phyloP scores from a whole-genome alignment of 2,329 filamentous ascomycete genomes.

The Scopulariopsis brevicaulis region DNA sequence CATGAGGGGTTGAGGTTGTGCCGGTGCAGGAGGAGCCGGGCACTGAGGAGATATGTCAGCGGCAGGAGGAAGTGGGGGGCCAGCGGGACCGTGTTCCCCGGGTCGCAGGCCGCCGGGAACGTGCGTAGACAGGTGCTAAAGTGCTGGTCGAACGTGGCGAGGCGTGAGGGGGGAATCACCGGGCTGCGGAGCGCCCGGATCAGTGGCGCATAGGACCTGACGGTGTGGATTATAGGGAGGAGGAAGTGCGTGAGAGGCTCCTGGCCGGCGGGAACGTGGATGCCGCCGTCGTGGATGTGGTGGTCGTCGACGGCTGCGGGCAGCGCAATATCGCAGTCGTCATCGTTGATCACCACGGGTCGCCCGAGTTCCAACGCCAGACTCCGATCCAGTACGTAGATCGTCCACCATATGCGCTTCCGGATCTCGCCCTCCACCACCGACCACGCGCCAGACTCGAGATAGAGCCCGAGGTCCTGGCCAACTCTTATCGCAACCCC shows the following conservation, averaged over 20 bases:
- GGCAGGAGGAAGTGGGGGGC: slow-evolving; percentile 66
- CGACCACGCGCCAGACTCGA: slow-evolving; percentile 61
- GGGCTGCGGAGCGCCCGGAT: slow-evolving; percentile 59
- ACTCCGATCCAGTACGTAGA: slow-evolving; percentile 80
- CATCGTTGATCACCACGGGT: slow-evolving; percentile 73
- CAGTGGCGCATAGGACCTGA: slow-evolving; percentile 65
- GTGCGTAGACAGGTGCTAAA: slow-evolving; percentile 63
- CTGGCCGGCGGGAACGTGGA: slow-evolving; percentile 36
- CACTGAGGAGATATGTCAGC: slow-evolving; percentile 69
- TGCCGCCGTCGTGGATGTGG: slow-evolving; percentile 50
- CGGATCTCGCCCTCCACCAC: slow-evolving; percentile 74
- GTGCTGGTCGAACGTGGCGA: slow-evolving; percentile 72
- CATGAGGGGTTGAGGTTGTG: slow-evolving; percentile 75
- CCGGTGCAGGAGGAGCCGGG: slow-evolving; percentile 75
- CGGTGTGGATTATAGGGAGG: slow-evolving; percentile 69
- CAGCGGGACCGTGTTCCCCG: slow-evolving; percentile 52
- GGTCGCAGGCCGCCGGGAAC: slow-evolving; percentile 66
- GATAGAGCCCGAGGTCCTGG: slow-evolving; percentile 74
- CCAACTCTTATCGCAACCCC: slow-evolving; percentile 68
- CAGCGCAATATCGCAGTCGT: slow-evolving; percentile 75
- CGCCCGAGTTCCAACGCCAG: slow-evolving; percentile 71
- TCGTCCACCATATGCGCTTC: slow-evolving; percentile 82
- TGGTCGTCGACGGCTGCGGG: slow-evolving; percentile 76
- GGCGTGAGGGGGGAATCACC: slow-evolving; percentile 51
- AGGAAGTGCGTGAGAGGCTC: slow-evolving; percentile 58